Conservation (phyloP, 768 basidiomycete genomes). For the Leccinum rimulosum region DNA sequence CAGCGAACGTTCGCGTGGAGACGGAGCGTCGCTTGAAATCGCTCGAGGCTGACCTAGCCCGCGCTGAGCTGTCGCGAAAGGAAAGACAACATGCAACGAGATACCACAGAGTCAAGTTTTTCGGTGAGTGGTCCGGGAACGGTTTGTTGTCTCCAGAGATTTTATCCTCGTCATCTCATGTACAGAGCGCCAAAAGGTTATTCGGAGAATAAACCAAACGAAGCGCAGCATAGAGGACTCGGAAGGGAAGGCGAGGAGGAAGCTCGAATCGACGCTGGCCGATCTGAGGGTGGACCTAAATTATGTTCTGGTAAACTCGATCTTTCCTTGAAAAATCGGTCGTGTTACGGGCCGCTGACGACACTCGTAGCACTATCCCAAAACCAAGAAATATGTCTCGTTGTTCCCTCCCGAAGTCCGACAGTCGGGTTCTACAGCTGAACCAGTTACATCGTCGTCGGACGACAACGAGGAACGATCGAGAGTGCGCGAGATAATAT, state of each 20-base stretch:
- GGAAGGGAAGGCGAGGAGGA: constrained; percentile 36
- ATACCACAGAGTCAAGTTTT: constrained; percentile 94
- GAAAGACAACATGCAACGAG: constrained; percentile 71
- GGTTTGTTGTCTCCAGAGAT: not conserved
- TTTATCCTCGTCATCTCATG: not conserved
- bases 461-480: constrained; percentile 49
- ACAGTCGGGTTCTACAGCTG: constrained; percentile 7
- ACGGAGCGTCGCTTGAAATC: constrained; percentile 77
- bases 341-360: constrained; percentile 4
- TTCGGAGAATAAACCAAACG: constrained; percentile 70
- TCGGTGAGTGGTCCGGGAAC: constrained; percentile 51
- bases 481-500: constrained; percentile 59
- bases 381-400: constrained; percentile 84
- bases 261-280: constrained; percentile 47
- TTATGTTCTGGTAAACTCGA: constrained; percentile 69
- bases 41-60: constrained; percentile 69
- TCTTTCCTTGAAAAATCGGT: not conserved
- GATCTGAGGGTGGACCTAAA: constrained; percentile 85
- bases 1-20: constrained; percentile 79
- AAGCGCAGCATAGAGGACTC: constrained; percentile 49
- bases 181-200: constrained; percentile 83
- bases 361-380: constrained; percentile 71
- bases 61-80: constrained; percentile 59
- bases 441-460: constrained; percentile 5
- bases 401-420: constrained; percentile 73